phyloP scores from a whole-genome alignment of 805 yeast species.

The Komagataella phaffii region DNA sequence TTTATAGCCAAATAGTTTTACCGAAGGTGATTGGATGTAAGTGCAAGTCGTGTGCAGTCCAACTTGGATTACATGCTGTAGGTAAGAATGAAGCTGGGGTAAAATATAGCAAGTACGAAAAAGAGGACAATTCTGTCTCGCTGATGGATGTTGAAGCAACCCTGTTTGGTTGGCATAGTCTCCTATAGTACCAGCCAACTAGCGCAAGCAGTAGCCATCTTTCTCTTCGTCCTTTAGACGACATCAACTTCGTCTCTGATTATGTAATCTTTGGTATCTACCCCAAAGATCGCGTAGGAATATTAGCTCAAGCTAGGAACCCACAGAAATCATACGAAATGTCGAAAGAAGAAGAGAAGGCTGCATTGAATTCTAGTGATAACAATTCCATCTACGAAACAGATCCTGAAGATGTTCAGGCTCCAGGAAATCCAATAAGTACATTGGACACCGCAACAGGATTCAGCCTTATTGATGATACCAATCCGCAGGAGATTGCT shows the following conservation, averaged over 20 bases:
- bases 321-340: neutral
- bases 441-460: conserved; percentile 12
- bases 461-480: conserved; percentile 21
- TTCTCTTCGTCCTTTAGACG: neutral
- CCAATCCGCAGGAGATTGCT: conserved; percentile 38
- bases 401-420: neutral
- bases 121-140: neutral
- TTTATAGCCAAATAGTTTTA: neutral
- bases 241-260: no score
- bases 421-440: conserved; percentile 8
- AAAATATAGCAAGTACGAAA: no score
- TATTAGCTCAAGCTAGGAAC: neutral
- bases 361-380: conserved; percentile 1
- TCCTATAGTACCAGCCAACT: neutral
- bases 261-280: neutral
- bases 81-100: neutral
- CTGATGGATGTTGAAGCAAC: neutral
- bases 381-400: conserved; percentile 6
- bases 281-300: neutral
- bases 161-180: neutral
- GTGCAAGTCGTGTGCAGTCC: neutral
- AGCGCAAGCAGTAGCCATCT: neutral
- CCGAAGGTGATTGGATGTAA: neutral
- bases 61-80: neutral
- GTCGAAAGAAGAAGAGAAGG: neutral